phyloP scores from a whole-genome alignment of 345 rosid genomes.

The Linum lewisii region DNA sequence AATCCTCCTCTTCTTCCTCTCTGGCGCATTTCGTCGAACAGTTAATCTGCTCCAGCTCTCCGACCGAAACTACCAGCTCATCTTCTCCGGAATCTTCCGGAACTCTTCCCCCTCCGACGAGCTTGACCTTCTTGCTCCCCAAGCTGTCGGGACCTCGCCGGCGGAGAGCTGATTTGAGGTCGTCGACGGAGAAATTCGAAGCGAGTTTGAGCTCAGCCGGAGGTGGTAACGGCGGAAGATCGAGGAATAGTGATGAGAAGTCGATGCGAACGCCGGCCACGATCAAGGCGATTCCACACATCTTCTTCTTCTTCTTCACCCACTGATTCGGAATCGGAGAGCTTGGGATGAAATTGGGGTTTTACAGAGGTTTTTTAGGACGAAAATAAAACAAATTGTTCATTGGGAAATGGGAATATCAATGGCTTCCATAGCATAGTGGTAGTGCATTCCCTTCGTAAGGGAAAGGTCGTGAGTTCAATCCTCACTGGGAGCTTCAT shows the following conservation, averaged over 20 bases:
- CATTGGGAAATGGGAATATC: no score
- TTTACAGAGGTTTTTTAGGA: neutral
- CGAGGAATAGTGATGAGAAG: constrained; percentile 21
- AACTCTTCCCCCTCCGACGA: constrained; percentile 7
- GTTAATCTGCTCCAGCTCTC: constrained; percentile 16
- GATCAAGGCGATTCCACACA: constrained; percentile 78
- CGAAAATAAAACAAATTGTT: no score
- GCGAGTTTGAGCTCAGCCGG: neutral
- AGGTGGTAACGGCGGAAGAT: constrained; percentile 7
- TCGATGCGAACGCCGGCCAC: constrained; percentile 47
- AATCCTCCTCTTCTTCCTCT: constrained; percentile 4
- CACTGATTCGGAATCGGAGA: no score
- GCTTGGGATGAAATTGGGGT: neutral
- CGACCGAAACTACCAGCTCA: constrained; percentile 1
- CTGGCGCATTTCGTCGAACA: constrained; percentile 15
- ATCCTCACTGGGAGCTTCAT: no score
- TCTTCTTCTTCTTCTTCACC: constrained; percentile 10
- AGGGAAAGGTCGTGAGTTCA: no score
- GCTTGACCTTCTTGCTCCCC: constrained; percentile 38
- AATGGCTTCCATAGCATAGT: no score
- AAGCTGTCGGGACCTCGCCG: constrained; percentile 78
- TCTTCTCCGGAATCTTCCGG: neutral
- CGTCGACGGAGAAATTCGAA: constrained; percentile 34
- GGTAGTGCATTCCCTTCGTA: no score
- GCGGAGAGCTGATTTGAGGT: constrained; percentile 39